Evolutionary conservation across 768 basidiomycete genomes (phyloP), one percentile per base, ranked within the genome.

Genomic region (Leucosporidium scottii): DNA sequence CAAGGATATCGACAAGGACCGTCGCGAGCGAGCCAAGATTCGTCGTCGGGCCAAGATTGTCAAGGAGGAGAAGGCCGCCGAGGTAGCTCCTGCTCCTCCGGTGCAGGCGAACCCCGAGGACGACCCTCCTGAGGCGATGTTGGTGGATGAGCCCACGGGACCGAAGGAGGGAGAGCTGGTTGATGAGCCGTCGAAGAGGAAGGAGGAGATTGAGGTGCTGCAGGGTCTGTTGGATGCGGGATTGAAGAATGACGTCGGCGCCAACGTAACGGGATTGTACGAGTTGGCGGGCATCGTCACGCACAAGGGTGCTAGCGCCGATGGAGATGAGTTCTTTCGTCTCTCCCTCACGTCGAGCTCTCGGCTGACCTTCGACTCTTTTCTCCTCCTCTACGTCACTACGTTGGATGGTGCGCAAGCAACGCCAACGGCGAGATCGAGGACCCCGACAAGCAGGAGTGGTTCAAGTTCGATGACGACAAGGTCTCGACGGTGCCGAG

Each of bases 401-500:
- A 98, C 76, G 93, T 97, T 28, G 92, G 86, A 1, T 97, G 88
- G 79, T 89, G 88, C 34, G 89, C 80, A 80, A 5, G 74, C 79
- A 27, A 78, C 76, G 70, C 60, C 74, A 61, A 50, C 1, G 50
- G 50, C 49, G 68, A 62, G 28, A 59, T 66, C 15, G 62, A 86
- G 58, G 85, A 85, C 55, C 86, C 90, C 59, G 87, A 89, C 69
- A 77, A 76, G 63, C 78, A 80, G 49, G 75, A 78, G 50, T 81
- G 94, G 94, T 90, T 88, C 81, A 94, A 93, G 80, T 97, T 93
- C 75, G 94, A 97, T 75, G 93, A 97, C 73, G 91, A 94, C 71
- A 94, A 91, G 79, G 93, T 82, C 49, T 87, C 90, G 23, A 72
- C 87, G 62, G 93, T 98, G 78, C 86, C 85, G 1, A 84, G 83